Evolutionary conservation across 495 filamentous ascomycete genomes (phyloP).

Genomic region (Annulohypoxylon bovei): DNA sequence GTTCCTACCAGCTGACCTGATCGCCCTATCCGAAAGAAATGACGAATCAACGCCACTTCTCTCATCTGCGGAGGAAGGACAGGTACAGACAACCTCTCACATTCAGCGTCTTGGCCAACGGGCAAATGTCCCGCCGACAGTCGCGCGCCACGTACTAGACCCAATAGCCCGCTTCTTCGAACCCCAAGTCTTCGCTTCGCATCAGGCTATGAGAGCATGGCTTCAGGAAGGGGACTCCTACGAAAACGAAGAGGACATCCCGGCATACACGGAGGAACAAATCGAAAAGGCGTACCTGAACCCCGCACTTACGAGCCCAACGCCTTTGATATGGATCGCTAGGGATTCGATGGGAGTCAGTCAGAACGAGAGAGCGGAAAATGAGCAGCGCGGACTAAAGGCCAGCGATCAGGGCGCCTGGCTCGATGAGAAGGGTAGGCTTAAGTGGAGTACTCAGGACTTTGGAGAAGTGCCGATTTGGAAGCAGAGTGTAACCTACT

Average conservation of each 20-base stretch:
- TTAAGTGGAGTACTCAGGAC: slow-evolving; percentile 58
- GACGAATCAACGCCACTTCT: slow-evolving; percentile 53
- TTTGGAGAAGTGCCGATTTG: slow-evolving; percentile 72
- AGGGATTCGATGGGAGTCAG: slow-evolving; percentile 72
- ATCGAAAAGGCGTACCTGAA: slow-evolving; percentile 69
- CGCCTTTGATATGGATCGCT: slow-evolving; percentile 76
- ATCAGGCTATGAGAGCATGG: slow-evolving; percentile 41
- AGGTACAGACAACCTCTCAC: slow-evolving; percentile 15
- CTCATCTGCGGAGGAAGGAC: slow-evolving; percentile 48
- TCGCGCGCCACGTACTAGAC: slow-evolving; percentile 41
- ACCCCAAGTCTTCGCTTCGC: slow-evolving; percentile 36
- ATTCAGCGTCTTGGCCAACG: slow-evolving; percentile 28
- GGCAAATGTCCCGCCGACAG: slow-evolving; percentile 18
- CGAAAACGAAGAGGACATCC: slow-evolving; percentile 62
- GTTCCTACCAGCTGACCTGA: slow-evolving; percentile 50
- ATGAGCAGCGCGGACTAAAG: slow-evolving; percentile 39
- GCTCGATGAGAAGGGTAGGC: slow-evolving; percentile 68
- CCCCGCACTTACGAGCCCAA: slow-evolving; percentile 68
- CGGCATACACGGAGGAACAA: slow-evolving; percentile 65
- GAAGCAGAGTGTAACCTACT: slow-evolving; percentile 61
- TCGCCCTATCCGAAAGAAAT: slow-evolving; percentile 65
- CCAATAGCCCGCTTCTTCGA: slow-evolving; percentile 40
- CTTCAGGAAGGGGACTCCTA: slow-evolving; percentile 52
- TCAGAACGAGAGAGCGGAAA: slow-evolving; percentile 63
- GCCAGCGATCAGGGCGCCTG: slow-evolving; percentile 72